These are phyloP conservation scores for Pseudogymnoascus sp. DNA, from an alignment of 2,329 filamentous ascomycete genomes.

Conservation along the genomic window DNA sequence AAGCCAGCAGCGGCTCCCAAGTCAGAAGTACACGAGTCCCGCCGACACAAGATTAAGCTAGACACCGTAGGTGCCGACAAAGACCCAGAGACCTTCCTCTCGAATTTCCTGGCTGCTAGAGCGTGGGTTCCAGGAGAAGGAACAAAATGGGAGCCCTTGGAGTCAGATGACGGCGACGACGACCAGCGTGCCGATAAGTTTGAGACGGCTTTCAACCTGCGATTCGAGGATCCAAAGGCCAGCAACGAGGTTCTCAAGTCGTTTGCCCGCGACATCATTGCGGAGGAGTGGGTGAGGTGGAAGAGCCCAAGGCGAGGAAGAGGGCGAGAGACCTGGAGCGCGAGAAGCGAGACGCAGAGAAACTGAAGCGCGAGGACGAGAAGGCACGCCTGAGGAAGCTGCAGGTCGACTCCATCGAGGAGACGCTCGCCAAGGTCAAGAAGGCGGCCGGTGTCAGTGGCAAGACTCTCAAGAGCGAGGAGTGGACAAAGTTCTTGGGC, in stretches of 20 bases:
- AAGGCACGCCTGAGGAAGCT: constrained; percentile 77
- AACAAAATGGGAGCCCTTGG: constrained; percentile 70
- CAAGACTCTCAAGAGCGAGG: constrained; percentile 61
- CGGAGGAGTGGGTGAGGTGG: constrained; percentile 75
- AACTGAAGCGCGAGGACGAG: constrained; percentile 68
- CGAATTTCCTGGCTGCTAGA: constrained; percentile 86
- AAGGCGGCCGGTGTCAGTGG: constrained; percentile 75
- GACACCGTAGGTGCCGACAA: constrained; percentile 74
- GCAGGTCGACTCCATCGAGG: constrained; percentile 84
- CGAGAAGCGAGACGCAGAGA: constrained; percentile 71
- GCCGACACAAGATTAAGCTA: constrained; percentile 46
- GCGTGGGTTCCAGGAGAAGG: constrained; percentile 74
- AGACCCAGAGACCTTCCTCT: constrained; percentile 87
- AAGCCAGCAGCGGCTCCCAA: constrained; percentile 31
- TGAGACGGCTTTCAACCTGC: constrained; percentile 89
- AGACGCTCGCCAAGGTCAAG: constrained; percentile 81
- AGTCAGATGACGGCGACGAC: constrained; percentile 76
- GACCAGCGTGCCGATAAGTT: constrained; percentile 74
- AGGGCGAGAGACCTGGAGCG: constrained; percentile 72
- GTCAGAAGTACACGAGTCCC: constrained; percentile 49
- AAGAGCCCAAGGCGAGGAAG: constrained; percentile 71
- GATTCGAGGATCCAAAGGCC: constrained; percentile 86
- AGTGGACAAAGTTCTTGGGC: constrained; percentile 80
- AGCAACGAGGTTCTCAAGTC: constrained; percentile 83
- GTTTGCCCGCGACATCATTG: constrained; percentile 80